These are phyloP conservation scores for Pyrus hybrid DNA, from an alignment of 331 rosid species.

Conservation along the genomic window DNA sequence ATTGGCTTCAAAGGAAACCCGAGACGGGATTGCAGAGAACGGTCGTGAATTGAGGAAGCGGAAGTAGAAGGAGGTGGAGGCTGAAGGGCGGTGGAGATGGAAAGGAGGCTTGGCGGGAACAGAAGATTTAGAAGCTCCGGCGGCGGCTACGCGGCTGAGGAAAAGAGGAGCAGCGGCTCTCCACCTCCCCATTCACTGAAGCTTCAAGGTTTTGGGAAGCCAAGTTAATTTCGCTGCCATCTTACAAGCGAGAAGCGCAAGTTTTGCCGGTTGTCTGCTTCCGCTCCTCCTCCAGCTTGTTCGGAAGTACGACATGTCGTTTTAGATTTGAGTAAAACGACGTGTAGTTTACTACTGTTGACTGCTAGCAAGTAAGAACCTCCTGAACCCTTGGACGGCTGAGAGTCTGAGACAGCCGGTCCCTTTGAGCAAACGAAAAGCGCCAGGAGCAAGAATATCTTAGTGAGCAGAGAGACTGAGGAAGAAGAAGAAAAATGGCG, in stretches of 20 bases:
- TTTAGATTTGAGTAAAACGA: not conserved
- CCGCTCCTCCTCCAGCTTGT: not conserved
- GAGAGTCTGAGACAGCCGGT: not conserved
- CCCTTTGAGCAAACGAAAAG: not conserved
- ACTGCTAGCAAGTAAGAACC: not conserved
- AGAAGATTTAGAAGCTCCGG: slow-evolving; percentile 24
- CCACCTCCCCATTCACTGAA: slow-evolving; percentile 83
- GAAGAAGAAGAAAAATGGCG: slow-evolving; percentile 35
- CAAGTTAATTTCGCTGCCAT: not conserved
- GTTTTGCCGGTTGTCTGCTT: not conserved
- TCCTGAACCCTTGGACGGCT: not conserved
- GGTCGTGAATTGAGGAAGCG: slow-evolving; percentile 26
- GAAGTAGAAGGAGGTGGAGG: slow-evolving; percentile 13
- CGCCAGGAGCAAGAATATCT: not conserved
- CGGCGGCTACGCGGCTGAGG: slow-evolving; percentile 22
- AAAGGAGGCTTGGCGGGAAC: slow-evolving; percentile 5
- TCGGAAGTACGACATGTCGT: slow-evolving; percentile 7
- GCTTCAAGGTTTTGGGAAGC: not conserved
- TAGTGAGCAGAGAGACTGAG: not conserved
- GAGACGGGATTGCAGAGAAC: slow-evolving; percentile 50
- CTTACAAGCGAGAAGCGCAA: not conserved
- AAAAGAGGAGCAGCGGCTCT: slow-evolving; percentile 48
- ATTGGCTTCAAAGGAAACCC: slow-evolving; percentile 13
- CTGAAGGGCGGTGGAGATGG: not conserved
- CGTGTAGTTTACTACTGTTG: not conserved